Evolutionary conservation across 768 basidiomycete genomes (phyloP).

Genomic region (Russula abietina): DNA sequence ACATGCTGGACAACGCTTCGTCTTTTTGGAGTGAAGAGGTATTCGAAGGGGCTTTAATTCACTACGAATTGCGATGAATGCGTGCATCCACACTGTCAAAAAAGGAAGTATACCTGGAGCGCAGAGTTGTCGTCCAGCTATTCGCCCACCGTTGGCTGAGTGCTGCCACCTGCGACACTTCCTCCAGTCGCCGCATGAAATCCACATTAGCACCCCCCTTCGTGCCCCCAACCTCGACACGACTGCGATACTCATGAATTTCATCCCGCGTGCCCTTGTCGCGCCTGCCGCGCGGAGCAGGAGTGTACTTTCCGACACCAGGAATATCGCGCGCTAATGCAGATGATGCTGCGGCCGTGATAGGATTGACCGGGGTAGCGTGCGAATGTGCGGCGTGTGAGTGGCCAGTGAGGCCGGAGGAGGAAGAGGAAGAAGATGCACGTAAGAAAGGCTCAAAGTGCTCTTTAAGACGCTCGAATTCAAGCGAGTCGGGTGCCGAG

Average conservation of each 20-base stretch:
- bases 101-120: slow-evolving; percentile 48
- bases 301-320: slow-evolving; percentile 73
- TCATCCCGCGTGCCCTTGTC: slow-evolving; percentile 68
- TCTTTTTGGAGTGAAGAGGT: slow-evolving; percentile 87
- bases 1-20: slow-evolving; percentile 91
- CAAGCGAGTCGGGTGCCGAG: slow-evolving; percentile 73
- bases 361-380: slow-evolving; percentile 69
- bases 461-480: slow-evolving; percentile 92
- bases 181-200: slow-evolving; percentile 58
- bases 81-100: not conserved
- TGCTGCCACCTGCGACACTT: slow-evolving; percentile 54
- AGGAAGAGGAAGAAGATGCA: slow-evolving; percentile 72
- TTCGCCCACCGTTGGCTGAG: slow-evolving; percentile 76
- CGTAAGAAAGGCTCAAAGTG: slow-evolving; percentile 95
- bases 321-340: slow-evolving; percentile 86
- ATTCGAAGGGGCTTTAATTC: slow-evolving; percentile 85
- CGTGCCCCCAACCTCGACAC: slow-evolving; percentile 55
- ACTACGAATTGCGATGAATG: slow-evolving; percentile 36
- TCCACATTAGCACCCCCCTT: slow-evolving; percentile 65
- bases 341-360: slow-evolving; percentile 83
- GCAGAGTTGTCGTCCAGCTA: slow-evolving; percentile 69
- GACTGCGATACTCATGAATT: slow-evolving; percentile 68
- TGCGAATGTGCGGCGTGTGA: slow-evolving; percentile 53
- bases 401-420: slow-evolving; percentile 52
- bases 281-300: slow-evolving; percentile 46